Evolutionary conservation across 2,329 filamentous ascomycete species (phyloP).

Genomic region (Diaporthe caulivora): DNA sequence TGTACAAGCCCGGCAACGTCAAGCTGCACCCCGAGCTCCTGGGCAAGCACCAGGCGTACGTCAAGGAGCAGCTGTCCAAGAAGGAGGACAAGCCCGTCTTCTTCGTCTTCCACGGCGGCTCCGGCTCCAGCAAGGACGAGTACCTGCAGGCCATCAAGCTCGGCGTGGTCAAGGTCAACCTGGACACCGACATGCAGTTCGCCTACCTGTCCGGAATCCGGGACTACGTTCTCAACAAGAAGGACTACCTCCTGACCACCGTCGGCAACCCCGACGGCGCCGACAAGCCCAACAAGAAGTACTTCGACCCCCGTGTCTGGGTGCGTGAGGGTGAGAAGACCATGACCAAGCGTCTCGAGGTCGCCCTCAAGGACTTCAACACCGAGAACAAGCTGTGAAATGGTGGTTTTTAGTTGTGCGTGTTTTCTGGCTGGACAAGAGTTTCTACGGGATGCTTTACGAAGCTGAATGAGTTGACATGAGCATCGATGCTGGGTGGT

Average conservation of each 20-base stretch:
- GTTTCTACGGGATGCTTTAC: constrained; percentile 12
- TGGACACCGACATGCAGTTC: constrained; percentile 98
- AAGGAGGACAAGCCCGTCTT: constrained; percentile 92
- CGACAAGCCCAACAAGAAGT: constrained; percentile 99
- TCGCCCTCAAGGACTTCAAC: constrained; percentile 94
- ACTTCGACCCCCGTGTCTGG: constrained; percentile 92
- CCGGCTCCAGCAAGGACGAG: constrained; percentile 90
- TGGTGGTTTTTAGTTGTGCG: not conserved
- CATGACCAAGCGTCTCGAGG: constrained; percentile 84
- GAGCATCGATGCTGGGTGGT: constrained; percentile 11
- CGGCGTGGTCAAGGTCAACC: constrained; percentile 99
- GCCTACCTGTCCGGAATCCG: constrained; percentile 94
- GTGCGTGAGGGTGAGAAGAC: constrained; percentile 97
- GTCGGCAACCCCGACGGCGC: constrained; percentile 91
- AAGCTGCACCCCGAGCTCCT: constrained; percentile 96
- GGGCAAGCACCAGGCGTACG: constrained; percentile 93
- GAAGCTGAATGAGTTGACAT: constrained; percentile 17
- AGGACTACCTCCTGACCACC: constrained; percentile 88
- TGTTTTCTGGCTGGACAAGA: not conserved
- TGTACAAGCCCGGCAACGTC: constrained; percentile 96
- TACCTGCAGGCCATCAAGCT: constrained; percentile 89
- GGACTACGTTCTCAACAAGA: constrained; percentile 94
- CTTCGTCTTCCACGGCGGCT: constrained; percentile 99
- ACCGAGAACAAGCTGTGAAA: constrained; percentile 80
- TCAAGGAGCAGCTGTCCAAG: constrained; percentile 81